Evolutionary conservation across 306 rosid genomes (phyloP), one percentile per base, ranked within the genome.

Genomic region (Coriaria nepalensis): DNA sequence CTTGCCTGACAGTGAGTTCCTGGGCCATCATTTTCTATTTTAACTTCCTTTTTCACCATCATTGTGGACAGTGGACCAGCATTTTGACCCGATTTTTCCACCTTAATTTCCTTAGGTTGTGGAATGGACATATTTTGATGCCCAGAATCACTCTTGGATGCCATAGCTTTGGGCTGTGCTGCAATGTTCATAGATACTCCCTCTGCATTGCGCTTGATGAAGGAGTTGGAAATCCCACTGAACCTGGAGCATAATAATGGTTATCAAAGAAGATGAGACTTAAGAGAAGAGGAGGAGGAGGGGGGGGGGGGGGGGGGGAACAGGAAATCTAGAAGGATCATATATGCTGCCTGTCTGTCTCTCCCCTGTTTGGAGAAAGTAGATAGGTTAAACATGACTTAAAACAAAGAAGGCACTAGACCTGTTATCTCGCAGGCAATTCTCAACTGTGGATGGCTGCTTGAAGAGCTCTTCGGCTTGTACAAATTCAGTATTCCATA

Each of bases 341-440:
- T 1, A 20, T 20, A 20, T 3, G 29, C 29, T 20, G n/a, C n/a
- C 29, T 20, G 29, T 3, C 29, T 20, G 29, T 20, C 29, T 20
- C 29, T 20, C 29, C 29, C 29, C 29, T 20, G 1, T 20, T 20
- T 1, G 29, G 29, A 20, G 29, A 20, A 20, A 3, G 5, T 4
- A 10, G 6, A 41, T 7, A 9, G 9, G 45, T 41, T 9, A 41
- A 41, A 9, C 45, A 41, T 41, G 10, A 9, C 11, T 41, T 13
- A 7, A 41, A 10, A 6, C n/a, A 52, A 60, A 36, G 5, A 44
- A 62, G 32, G 9, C 13, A 32, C 40, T 37, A 50, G 40, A 79
- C 96, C 98, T 75, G 80, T 85, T 85, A 65, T 92, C 98, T 72
- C 96, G 79, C 71, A 85, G 68, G 69, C 96, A 92, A 70, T 92